These are phyloP conservation scores for Beauveria caledonica DNA, from an alignment of 2,329 filamentous ascomycete species.

Conservation along the genomic window DNA sequence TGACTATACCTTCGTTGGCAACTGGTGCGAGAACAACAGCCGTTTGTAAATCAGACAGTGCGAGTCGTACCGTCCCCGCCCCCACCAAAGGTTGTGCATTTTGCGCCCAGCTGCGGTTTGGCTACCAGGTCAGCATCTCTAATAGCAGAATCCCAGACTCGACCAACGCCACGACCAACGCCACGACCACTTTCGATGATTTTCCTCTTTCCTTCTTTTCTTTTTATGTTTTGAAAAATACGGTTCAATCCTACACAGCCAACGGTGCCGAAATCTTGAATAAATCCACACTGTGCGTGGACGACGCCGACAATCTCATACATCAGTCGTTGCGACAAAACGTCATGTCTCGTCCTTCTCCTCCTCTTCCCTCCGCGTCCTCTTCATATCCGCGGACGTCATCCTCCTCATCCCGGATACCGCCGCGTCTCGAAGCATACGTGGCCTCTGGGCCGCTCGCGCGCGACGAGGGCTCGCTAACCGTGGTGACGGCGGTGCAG, in stretches of 20 bases:
- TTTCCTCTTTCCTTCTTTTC: not conserved
- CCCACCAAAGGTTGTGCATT: constrained; percentile 7
- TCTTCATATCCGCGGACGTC: not conserved
- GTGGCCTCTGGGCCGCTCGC: constrained; percentile 40
- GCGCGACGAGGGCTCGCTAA: constrained; percentile 44
- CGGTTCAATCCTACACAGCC: not conserved
- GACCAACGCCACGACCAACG: not conserved
- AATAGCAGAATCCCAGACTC: not conserved
- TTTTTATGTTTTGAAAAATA: not conserved
- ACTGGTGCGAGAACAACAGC: not conserved
- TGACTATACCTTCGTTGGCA: not conserved
- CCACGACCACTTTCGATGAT: not conserved
- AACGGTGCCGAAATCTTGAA: not conserved
- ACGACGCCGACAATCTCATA: too few species aligned
- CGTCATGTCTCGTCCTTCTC: not conserved
- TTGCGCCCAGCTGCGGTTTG: not conserved
- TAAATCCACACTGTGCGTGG: too few species aligned
- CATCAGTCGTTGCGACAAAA: not conserved
- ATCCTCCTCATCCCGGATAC: constrained; percentile 34
- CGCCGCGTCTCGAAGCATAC: constrained; percentile 57
- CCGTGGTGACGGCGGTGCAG: constrained; percentile 60
- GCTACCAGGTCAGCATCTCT: not conserved
- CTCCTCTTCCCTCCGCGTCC: constrained; percentile 19
- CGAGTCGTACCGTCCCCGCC: constrained; percentile 14
- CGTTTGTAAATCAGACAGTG: not conserved